Evolutionary conservation across 2,329 filamentous ascomycete genomes (phyloP).

Genomic region (Colletotrichum costaricense): DNA sequence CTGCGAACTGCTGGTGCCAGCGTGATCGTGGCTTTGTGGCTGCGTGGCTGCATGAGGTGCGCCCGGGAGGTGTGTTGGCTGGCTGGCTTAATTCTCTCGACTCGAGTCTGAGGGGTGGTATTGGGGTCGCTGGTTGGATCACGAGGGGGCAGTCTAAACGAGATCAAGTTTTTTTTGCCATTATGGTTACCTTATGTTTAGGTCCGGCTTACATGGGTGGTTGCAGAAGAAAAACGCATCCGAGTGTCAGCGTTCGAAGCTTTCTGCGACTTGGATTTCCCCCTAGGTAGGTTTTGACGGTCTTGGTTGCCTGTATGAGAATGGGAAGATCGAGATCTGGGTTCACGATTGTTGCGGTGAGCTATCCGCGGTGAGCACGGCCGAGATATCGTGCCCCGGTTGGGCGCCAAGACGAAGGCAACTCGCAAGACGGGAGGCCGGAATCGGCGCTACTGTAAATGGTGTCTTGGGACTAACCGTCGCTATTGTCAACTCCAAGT

Average conservation of each 20-base stretch:
- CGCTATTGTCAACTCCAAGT: not conserved
- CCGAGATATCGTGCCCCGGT: not conserved
- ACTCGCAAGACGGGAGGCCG: no score
- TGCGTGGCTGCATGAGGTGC: slow-evolving; percentile 2
- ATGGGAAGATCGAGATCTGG: not conserved
- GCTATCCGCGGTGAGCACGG: not conserved
- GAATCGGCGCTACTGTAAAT: not conserved
- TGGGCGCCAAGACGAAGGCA: no score
- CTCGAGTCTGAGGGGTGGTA: not conserved
- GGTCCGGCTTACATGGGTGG: not conserved
- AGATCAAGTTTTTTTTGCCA: not conserved
- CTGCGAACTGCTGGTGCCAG: not conserved
- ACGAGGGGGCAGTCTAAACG: not conserved
- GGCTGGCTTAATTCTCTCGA: not conserved
- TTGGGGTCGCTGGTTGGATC: not conserved
- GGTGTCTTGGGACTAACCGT: not conserved
- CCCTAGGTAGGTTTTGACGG: not conserved
- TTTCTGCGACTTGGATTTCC: not conserved
- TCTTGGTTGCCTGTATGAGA: not conserved
- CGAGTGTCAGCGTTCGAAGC: not conserved
- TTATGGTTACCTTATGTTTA: not conserved
- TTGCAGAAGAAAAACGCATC: not conserved
- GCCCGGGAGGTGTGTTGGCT: not conserved
- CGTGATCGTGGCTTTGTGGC: not conserved
- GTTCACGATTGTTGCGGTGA: not conserved